Evolutionary conservation across 176 grass and related monocot genomes (phyloP), one percentile per base, ranked within the genome.

Genomic region (Panicum miliaceum): DNA sequence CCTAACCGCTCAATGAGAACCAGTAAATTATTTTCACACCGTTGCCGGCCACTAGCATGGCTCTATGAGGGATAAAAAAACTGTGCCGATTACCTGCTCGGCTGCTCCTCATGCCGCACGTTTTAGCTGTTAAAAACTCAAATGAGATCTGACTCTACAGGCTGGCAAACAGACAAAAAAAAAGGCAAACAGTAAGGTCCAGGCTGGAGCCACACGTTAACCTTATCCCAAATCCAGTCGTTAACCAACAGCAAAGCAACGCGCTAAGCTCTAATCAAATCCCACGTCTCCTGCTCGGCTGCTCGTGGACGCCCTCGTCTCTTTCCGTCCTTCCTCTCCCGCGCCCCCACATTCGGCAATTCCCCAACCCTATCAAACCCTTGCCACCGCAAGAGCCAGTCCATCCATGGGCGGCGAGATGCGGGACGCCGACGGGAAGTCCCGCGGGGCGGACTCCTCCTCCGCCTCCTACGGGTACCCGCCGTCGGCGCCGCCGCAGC

Each of bases 361-460:
- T 52, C 63, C 76, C 63, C 42, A 85, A 60, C 62, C 48, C 51
- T 59, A 64, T 18, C 54, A 23, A 80, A 52, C 50, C 56, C 38
- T 71, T 41, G n/a, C 58, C 72, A 8, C 72, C 46, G 11, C 64
- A 64, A 8, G 45, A 53, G 62, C 29, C 11, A 41, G 53, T 35
- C 29, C 29, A 32, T 32, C 29, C 65, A 81, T 69, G 65, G 36
- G 35, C 38, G 87, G 68, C 75, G 75, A 86, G 72, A 90, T 88
- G 69, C 69, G 77, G 12, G 82, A 68, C 41, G 75, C 78, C 48
- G 79, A 75, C 40, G 84, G 77, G 23, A 85, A 90, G 91, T 68
- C 57, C 76, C 76, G 81, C 14, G 68, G 63, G 11, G 64, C 54
- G 35, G 79, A 69, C 79, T 7, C 73, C 8, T 35, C 82, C 20